These are phyloP conservation scores for Lachnellula occidentalis DNA, from an alignment of 2,329 filamentous ascomycete species.

Conservation along the genomic window DNA sequence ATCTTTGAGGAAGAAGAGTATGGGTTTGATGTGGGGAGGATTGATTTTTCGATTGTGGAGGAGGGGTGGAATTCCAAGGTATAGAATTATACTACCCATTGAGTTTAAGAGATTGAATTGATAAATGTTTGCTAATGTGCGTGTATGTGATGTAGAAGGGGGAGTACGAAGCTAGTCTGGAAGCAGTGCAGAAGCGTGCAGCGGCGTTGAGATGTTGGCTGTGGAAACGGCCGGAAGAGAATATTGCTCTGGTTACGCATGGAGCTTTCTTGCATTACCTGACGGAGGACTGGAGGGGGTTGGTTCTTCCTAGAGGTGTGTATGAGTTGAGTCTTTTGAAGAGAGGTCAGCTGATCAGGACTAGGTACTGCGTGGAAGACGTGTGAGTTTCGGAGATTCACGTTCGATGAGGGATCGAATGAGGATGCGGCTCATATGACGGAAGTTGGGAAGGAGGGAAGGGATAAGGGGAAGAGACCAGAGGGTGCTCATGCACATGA, in stretches of 20 bases:
- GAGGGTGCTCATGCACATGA: conserved; percentile 10
- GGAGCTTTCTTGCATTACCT: conserved; percentile 17
- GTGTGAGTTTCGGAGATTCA: conserved; percentile 14
- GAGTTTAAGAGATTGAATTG: not conserved
- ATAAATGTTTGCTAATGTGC: not conserved
- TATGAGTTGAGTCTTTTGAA: not conserved
- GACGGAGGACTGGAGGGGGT: conserved; percentile 14
- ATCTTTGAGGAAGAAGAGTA: conserved; percentile 8
- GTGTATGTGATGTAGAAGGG: conserved; percentile 7
- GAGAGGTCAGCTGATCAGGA: not conserved
- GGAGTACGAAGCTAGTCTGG: conserved; percentile 11
- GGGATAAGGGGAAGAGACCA: conserved; percentile 4
- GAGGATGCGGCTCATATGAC: conserved; percentile 14
- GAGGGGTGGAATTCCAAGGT: conserved; percentile 18
- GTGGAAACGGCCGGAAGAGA: conserved; percentile 11
- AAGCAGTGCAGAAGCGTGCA: conserved; percentile 10
- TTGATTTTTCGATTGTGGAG: conserved; percentile 13
- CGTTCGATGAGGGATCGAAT: conserved; percentile 13
- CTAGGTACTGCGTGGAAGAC: conserved; percentile 15
- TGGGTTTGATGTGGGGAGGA: conserved; percentile 9
- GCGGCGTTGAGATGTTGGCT: conserved; percentile 13
- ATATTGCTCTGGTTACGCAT: conserved; percentile 17
- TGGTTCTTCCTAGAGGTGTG: conserved; percentile 7
- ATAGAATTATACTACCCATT: not conserved
- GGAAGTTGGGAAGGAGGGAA: conserved; percentile 8